Conservation (phyloP, 1,139 yeast species). For the Nakaseomyces delphensis region DNA sequence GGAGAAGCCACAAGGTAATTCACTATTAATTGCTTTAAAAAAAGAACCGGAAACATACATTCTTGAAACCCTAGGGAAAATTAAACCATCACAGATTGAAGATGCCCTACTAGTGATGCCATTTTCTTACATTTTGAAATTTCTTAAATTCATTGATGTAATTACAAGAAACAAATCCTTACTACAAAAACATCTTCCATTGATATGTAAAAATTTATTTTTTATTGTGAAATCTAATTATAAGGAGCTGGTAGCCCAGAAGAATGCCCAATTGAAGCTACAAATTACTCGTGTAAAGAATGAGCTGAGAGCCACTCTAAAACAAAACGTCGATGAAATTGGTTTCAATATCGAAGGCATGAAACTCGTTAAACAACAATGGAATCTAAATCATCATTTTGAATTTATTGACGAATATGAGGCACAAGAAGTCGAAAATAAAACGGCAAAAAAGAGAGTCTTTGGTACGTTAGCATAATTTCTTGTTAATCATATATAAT, state of each 20-base stretch:
- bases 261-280: conserved; percentile 50
- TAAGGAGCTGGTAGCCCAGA: conserved; percentile 61
- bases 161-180: conserved; percentile 54
- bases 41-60: conserved; percentile 73
- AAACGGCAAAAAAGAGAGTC: conserved; percentile 58
- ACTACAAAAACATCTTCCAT: conserved; percentile 42
- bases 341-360: conserved; percentile 89
- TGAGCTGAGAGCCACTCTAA: conserved; percentile 48
- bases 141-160: conserved; percentile 62
- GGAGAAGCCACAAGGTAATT: conserved; percentile 52
- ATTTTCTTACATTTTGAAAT: conserved; percentile 67
- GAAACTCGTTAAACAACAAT: conserved; percentile 61
- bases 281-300: conserved; percentile 52
- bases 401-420: conserved; percentile 69
- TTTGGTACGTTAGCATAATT: conserved; percentile 35
- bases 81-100: conserved; percentile 78
- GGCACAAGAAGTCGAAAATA: conserved; percentile 46
- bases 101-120: conserved; percentile 89
- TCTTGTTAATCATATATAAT: background rate
- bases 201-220: conserved; percentile 66
- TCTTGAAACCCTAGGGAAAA: conserved; percentile 55
- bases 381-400: conserved; percentile 66
- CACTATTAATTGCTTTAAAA: conserved; percentile 62
- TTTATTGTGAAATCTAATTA: conserved; percentile 67
- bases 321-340: conserved; percentile 46